Evolutionary conservation across 2,329 filamentous ascomycete genomes (phyloP).

Genomic region (Clonostachys solani): DNA sequence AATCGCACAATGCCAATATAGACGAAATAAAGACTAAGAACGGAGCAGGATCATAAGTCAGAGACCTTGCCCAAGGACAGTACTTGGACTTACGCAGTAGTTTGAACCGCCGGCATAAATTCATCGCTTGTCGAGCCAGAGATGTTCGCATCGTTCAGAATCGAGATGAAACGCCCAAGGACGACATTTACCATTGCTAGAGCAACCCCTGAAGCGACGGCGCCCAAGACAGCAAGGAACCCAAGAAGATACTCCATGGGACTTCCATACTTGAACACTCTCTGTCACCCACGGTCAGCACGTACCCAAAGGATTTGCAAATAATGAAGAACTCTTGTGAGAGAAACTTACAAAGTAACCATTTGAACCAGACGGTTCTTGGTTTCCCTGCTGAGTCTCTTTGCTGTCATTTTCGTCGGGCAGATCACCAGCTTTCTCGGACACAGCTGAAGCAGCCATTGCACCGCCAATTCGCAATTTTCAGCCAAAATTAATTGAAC

Average conservation of each 20-base stretch:
- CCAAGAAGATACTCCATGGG: not conserved
- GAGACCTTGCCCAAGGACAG: not conserved
- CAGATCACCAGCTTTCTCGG: not conserved
- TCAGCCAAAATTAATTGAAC: not conserved
- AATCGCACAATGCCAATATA: slow-evolving; percentile 47
- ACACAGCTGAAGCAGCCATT: not conserved
- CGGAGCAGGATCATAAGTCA: not conserved
- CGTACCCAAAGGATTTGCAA: not conserved
- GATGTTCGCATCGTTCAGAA: not conserved
- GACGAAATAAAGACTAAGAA: slow-evolving; percentile 35
- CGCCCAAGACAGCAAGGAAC: not conserved
- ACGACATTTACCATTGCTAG: slow-evolving; percentile 8
- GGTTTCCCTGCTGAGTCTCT: not conserved
- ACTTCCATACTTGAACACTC: not conserved
- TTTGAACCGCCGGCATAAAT: not conserved
- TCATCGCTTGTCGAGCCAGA: not conserved
- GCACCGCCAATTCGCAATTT: not conserved
- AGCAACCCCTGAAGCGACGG: slow-evolving; percentile 6
- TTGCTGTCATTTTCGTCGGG: not conserved
- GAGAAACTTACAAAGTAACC: slow-evolving; percentile 6
- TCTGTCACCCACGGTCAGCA: not conserved
- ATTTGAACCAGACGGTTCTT: slow-evolving; percentile 5
- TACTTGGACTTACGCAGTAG: not conserved
- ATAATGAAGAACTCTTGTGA: too few relatives aligned
- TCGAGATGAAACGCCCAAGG: slow-evolving; percentile 8